A percentile compares a stretch with the other conserved stretches of the same genome.
These are phyloP conservation scores for Microdochium paspali DNA, from an alignment of 2,329 filamentous ascomycete genomes.

Conservation along the genomic window DNA sequence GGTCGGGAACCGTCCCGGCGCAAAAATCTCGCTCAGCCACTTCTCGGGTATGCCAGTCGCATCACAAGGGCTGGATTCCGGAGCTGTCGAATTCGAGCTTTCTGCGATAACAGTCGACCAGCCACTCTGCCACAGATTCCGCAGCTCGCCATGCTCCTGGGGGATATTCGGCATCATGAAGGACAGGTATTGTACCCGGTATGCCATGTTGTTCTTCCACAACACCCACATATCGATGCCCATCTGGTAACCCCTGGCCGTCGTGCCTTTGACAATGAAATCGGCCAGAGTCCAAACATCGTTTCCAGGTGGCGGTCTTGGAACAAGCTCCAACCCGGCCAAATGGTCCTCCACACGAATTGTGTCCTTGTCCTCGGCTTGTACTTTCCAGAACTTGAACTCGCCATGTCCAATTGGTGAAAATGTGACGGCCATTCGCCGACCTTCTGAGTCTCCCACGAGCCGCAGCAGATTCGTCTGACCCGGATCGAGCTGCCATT, in stretches of 20 bases:
- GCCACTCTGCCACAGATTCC: slow-evolving; percentile 48
- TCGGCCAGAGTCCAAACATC: slow-evolving; percentile 75
- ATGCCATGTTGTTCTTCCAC: slow-evolving; percentile 78
- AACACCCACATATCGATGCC: slow-evolving; percentile 61
- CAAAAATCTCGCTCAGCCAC: slow-evolving; percentile 78
- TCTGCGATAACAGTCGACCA: slow-evolving; percentile 66
- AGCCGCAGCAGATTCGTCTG: slow-evolving; percentile 71
- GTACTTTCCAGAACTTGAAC: slow-evolving; percentile 88
- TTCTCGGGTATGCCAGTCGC: slow-evolving; percentile 66
- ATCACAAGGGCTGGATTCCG: slow-evolving; percentile 52
- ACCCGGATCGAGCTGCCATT: slow-evolving; percentile 69
- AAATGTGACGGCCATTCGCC: slow-evolving; percentile 63
- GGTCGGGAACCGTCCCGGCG: slow-evolving; percentile 71
- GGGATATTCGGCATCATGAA: slow-evolving; percentile 49
- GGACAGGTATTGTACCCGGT: slow-evolving; percentile 63
- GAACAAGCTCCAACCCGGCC: slow-evolving; percentile 51
- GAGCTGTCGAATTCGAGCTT: slow-evolving; percentile 40
- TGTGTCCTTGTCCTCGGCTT: slow-evolving; percentile 53
- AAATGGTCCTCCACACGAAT: slow-evolving; percentile 65
- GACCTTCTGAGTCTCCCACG: slow-evolving; percentile 45
- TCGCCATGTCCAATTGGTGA: slow-evolving; percentile 80
- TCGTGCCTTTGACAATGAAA: slow-evolving; percentile 42
- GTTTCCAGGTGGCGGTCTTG: slow-evolving; percentile 60
- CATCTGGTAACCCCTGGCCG: slow-evolving; percentile 40
- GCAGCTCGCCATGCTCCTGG: slow-evolving; percentile 37